phyloP scores from a whole-genome alignment of 2,329 filamentous ascomycete species.

The Pseudogymnoascus sp. region DNA sequence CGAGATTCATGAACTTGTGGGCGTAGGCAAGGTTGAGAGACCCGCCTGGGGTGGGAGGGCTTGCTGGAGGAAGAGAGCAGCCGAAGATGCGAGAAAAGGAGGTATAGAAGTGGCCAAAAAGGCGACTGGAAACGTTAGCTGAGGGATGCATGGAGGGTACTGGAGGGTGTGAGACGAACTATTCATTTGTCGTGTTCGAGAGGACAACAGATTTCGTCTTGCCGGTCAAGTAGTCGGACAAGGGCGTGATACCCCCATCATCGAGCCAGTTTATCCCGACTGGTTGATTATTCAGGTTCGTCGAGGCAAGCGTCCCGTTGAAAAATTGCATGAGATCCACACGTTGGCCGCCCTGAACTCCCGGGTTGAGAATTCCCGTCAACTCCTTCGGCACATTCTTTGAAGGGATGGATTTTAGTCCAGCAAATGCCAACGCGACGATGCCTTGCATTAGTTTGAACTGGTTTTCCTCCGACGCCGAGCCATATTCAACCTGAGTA shows the following conservation, averaged over 20 bases:
- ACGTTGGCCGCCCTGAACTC: conserved; percentile 16
- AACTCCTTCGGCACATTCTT: conserved; percentile 14
- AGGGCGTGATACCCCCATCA: conserved; percentile 23
- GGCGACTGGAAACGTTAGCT: conserved; percentile 15
- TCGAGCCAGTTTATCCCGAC: conserved; percentile 26
- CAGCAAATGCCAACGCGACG: conserved; percentile 26
- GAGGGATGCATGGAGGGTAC: not conserved
- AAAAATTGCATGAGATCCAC: conserved; percentile 27
- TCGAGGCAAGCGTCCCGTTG: conserved; percentile 25
- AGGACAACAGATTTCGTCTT: conserved; percentile 18
- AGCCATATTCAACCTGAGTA: conserved; percentile 20
- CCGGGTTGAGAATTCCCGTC: conserved; percentile 26
- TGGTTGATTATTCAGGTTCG: conserved; percentile 25
- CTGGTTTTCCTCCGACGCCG: conserved; percentile 22
- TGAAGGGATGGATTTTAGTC: conserved; percentile 15
- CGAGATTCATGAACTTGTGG: conserved; percentile 29
- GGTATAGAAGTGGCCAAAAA: conserved; percentile 26
- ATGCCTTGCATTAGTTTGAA: conserved; percentile 25
- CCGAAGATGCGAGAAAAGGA: conserved; percentile 25
- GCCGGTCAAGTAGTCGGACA: conserved; percentile 23
- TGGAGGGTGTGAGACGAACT: conserved; percentile 17
- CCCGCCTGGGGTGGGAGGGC: conserved; percentile 16
- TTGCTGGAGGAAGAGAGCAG: conserved; percentile 19
- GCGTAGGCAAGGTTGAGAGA: conserved; percentile 24
- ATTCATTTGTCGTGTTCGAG: conserved; percentile 23